Evolutionary conservation across 1,284 basidiomycete genomes (phyloP).

Genomic region (Ustilago nuda): DNA sequence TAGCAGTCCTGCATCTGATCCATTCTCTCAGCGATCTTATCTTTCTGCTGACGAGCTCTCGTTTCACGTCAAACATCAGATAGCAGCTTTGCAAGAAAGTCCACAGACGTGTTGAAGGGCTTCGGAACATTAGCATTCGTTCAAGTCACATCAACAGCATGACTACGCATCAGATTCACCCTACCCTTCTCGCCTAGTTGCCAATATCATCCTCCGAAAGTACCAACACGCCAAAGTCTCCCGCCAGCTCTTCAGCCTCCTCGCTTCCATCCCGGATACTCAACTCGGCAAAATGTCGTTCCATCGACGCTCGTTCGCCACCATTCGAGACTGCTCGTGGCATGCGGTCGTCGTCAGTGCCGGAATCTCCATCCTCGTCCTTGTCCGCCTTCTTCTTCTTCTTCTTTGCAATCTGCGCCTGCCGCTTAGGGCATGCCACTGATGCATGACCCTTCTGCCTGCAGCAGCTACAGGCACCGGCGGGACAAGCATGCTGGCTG

Average conservation of each 20-base stretch:
- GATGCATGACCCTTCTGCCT: conserved; percentile 19
- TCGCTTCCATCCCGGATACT: conserved; percentile 25
- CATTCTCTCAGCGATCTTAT: conserved; percentile 18
- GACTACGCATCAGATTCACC: not conserved
- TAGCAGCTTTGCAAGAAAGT: conserved; percentile 38
- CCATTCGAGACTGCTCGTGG: conserved; percentile 4
- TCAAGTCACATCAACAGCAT: not conserved
- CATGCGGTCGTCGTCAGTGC: conserved; percentile 8
- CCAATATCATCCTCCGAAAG: conserved; percentile 28
- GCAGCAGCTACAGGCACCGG: conserved; percentile 17
- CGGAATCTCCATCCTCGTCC: not conserved
- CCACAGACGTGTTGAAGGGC: conserved; percentile 26
- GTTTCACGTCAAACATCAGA: conserved; percentile 36
- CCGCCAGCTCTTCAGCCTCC: conserved; percentile 31
- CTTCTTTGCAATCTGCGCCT: conserved; percentile 24
- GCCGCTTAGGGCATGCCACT: conserved; percentile 21
- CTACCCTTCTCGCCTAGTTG: not conserved
- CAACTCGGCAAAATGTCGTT: conserved; percentile 31
- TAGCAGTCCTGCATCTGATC: conserved; percentile 20
- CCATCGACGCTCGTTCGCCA: conserved; percentile 25
- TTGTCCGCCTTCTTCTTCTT: not conserved
- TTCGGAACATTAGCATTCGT: not conserved
- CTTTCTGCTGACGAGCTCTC: conserved; percentile 30
- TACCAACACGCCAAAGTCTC: conserved; percentile 34
- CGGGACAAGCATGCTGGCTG: conserved; percentile 28